Percentiles rank a stretch among this genome's conserved stretches.
Conservation (phyloP, 2,329 filamentous ascomycete genomes). For the Hypoxylon sp. region DNA sequence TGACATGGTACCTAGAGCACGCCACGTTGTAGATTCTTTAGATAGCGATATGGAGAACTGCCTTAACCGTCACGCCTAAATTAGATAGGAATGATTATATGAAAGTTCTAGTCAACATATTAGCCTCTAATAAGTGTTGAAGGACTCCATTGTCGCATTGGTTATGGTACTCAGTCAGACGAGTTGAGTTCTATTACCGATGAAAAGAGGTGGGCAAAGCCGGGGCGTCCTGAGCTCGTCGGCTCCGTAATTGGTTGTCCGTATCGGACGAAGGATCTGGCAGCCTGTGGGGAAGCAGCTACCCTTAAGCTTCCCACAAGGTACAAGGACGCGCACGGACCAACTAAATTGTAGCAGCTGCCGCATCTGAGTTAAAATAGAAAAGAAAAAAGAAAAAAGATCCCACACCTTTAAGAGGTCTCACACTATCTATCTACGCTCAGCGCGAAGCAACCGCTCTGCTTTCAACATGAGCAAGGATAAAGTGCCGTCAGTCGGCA, state of each 20-base stretch:
- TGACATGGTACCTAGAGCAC: constrained; percentile 9
- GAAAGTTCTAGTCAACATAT: background rate
- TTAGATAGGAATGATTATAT: background rate
- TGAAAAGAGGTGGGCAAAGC: background rate
- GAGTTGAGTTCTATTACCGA: background rate
- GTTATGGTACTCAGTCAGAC: too few relatives aligned
- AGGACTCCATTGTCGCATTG: too few relatives aligned
- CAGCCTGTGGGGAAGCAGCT: constrained; percentile 8
- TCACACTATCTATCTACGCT: constrained; percentile 13
- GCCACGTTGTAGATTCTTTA: constrained; percentile 10
- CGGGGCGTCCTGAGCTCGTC: constrained; percentile 10
- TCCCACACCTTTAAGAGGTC: background rate
- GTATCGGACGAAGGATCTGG: too few relatives aligned
- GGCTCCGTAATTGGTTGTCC: constrained; percentile 8
- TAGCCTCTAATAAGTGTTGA: too few relatives aligned
- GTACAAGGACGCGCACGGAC: constrained; percentile 20
- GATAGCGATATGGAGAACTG: background rate
- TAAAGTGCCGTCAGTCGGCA: constrained; percentile 64
- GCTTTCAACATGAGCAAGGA: constrained; percentile 59
- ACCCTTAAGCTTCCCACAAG: background rate
- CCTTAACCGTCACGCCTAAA: background rate
- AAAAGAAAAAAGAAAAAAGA: constrained; percentile 17
- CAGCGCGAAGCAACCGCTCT: constrained; percentile 9
- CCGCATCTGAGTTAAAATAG: constrained; percentile 2
- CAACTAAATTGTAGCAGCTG: background rate